These are phyloP conservation scores for Amylostereum areolatum DNA, from an alignment of 1,284 basidiomycete genomes.

Conservation along the genomic window DNA sequence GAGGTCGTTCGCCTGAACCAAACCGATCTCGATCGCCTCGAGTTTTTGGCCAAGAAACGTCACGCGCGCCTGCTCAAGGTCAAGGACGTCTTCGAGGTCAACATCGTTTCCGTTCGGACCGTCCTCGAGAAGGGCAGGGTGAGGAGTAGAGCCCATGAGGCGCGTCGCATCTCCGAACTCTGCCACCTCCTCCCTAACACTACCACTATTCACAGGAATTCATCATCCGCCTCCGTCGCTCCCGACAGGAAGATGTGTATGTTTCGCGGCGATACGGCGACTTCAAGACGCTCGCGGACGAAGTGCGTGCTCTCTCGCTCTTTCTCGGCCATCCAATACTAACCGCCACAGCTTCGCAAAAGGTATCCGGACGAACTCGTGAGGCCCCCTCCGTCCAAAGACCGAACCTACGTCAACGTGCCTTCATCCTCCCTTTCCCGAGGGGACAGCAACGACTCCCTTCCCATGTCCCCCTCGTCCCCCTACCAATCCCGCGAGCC, in stretches of 20 bases:
- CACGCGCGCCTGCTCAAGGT: constrained; percentile 39
- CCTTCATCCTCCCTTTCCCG: constrained; percentile 20
- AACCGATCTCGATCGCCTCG: constrained; percentile 71
- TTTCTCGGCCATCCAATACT: constrained; percentile 6
- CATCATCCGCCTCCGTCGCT: constrained; percentile 82
- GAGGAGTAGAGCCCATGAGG: constrained; percentile 81
- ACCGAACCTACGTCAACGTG: constrained; percentile 62
- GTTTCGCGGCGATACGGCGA: constrained; percentile 95
- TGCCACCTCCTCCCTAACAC: constrained; percentile 6
- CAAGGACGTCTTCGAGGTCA: constrained; percentile 75
- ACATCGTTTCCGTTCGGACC: constrained; percentile 80
- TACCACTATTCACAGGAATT: constrained; percentile 65
- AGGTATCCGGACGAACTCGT: constrained; percentile 76
- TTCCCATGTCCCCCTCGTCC: constrained; percentile 11
- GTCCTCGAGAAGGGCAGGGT: constrained; percentile 80
- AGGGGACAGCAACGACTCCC: constrained; percentile 3
- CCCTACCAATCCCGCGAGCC: constrained; percentile 18
- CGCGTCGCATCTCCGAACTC: constrained; percentile 23
- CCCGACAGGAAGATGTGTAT: constrained; percentile 70
- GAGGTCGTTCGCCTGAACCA: constrained; percentile 86
- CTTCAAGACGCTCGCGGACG: constrained; percentile 80
- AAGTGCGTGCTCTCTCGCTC: constrained; percentile 42
- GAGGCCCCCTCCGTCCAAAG: constrained; percentile 81
- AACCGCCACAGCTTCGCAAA: constrained; percentile 62
- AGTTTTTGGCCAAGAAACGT: constrained; percentile 58